phyloP scores from a whole-genome alignment of 1,139 yeast genomes.

The Sugiyamaella castrensis region DNA sequence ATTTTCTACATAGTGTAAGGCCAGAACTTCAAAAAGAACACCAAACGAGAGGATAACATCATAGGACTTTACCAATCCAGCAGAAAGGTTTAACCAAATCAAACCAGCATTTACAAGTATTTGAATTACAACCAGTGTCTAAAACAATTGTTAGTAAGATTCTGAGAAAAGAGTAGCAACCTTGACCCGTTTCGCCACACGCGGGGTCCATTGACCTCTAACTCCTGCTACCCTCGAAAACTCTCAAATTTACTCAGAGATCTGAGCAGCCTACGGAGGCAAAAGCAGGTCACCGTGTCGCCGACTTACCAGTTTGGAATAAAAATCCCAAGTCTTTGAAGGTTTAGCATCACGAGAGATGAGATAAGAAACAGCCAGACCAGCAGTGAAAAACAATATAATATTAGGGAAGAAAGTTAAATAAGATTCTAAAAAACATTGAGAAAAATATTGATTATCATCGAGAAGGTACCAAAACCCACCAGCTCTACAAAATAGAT shows the following conservation, averaged over 20 bases:
- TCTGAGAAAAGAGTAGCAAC: too few species aligned
- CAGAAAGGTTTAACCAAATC: not conserved
- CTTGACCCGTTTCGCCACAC: too few species aligned
- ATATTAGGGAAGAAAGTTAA: constrained; percentile 7
- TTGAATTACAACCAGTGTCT: constrained; percentile 8
- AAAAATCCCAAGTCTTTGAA: constrained; percentile 15
- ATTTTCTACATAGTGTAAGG: constrained; percentile 67
- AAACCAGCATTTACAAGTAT: not conserved
- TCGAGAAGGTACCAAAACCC: constrained; percentile 12
- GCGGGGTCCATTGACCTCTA: too few species aligned
- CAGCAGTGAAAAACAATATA: constrained; percentile 5
- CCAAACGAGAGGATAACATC: constrained; percentile 2
- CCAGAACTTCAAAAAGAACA: constrained; percentile 43
- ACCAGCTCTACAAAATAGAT: constrained; percentile 8
- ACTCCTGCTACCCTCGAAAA: too few species aligned
- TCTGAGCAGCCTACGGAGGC: too few species aligned
- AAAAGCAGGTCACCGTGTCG: not conserved
- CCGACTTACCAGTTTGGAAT: constrained; percentile 10
- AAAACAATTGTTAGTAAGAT: not conserved
- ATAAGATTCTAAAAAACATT: constrained; percentile 19
- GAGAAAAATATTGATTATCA: constrained; percentile 12
- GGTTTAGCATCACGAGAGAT: not conserved
- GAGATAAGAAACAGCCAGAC: constrained; percentile 1
- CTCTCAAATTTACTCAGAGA: not conserved
- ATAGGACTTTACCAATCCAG: not conserved